Evolutionary conservation across 495 filamentous ascomycete genomes (phyloP).

Genomic region (Penicillium macrosclerotiorum): DNA sequence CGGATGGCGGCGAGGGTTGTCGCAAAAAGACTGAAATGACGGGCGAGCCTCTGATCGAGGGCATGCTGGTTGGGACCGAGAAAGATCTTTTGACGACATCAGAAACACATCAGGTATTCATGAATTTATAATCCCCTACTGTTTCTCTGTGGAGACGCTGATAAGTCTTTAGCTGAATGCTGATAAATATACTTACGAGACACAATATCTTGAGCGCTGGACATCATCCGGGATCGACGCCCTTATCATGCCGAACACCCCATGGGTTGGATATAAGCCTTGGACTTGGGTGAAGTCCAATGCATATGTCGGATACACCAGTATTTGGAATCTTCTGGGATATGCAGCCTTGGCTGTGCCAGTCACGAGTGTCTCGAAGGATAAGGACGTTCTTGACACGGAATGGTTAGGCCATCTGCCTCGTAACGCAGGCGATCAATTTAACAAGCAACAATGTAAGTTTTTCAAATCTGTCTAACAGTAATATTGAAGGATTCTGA

Average conservation of each 20-base stretch:
- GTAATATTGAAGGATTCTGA: not conserved
- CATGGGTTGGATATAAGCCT: slow-evolving; percentile 53
- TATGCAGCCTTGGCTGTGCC: slow-evolving; percentile 61
- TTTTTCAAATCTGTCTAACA: not conserved
- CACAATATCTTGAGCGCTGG: slow-evolving; percentile 50
- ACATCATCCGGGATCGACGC: slow-evolving; percentile 58
- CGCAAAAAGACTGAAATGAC: slow-evolving; percentile 47
- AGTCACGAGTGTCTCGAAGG: slow-evolving; percentile 35
- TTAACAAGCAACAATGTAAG: slow-evolving; percentile 46
- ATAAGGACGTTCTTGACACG: slow-evolving; percentile 25
- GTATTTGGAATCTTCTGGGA: slow-evolving; percentile 67
- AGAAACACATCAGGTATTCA: slow-evolving; percentile 23
- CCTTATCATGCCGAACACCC: slow-evolving; percentile 58
- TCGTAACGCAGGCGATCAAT: slow-evolving; percentile 42
- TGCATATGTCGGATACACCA: slow-evolving; percentile 62
- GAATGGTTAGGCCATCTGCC: slow-evolving; percentile 33
- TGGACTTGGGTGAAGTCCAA: slow-evolving; percentile 49
- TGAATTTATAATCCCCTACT: not conserved
- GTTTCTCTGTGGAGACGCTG: not conserved
- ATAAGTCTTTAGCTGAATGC: slow-evolving; percentile 31
- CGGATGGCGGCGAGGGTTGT: slow-evolving; percentile 57
- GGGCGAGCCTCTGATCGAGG: slow-evolving; percentile 56
- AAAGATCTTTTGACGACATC: slow-evolving; percentile 29
- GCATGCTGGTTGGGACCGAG: slow-evolving; percentile 40
- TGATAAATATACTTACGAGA: slow-evolving; percentile 34